Evolutionary conservation across 371 early-diverging fungal genomes (phyloP), one percentile per base, ranked within the genome.

Genomic region (Apophysomyces trapeziformis): DNA sequence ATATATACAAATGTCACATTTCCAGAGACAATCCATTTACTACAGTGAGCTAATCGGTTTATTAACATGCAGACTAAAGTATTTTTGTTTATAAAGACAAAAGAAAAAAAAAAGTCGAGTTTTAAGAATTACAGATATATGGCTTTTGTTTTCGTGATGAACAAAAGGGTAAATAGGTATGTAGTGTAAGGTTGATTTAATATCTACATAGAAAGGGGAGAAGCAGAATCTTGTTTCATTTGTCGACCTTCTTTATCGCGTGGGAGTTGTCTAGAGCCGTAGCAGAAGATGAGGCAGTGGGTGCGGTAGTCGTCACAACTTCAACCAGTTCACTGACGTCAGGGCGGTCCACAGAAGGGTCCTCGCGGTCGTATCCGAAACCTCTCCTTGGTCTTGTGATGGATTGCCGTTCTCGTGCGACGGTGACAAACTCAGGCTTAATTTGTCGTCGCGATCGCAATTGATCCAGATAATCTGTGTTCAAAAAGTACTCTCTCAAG

Each of bases 401-500:
- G 21, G 54, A 50, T 21, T 50, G 54, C 21, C 54, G 54, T 50
- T 50, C 21, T 21, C 54, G n/a, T 50, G 18, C 54, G 9, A 50
- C 21, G 54, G 21, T 21, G 5, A 13, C 41, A 41, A 41, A 13
- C 8, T 41, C 41, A 8, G 54, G 54, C 11, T 26, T 35, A 21
- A 9, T 50, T 11, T 21, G 54, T 21, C 21, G 54, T 50, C 54
- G 54, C 21, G 21, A 11, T 9, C 21, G n/a, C 21, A 50, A n/a
- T 21, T 73, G 68, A 54, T 79, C 80, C 36, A 79, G 45, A 56
- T 75, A 77, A 6, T 68, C 68, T 0, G 77, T 79, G 50, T 79
- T 73, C 38, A 79, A 72, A 60, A 77, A 79, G 58, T 79, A 79
- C 21, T 73, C 68, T 4, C 72, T 67, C n/a, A 79, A 39, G 8